Conservation (phyloP, 2,329 filamentous ascomycete species). For the Penicillium decumbens region DNA sequence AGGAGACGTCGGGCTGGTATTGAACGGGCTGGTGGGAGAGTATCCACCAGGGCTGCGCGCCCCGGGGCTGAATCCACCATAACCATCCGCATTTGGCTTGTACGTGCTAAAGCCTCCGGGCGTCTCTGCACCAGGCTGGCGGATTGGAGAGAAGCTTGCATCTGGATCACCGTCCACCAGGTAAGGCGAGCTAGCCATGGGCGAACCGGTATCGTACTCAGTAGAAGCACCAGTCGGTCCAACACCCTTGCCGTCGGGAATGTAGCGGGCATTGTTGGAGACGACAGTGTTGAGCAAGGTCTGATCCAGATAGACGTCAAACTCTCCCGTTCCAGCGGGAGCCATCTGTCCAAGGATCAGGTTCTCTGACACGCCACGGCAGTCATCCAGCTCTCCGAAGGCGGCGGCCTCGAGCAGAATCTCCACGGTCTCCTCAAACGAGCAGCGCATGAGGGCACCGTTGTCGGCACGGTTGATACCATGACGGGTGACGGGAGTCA, state of each 20-base stretch:
- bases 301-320: constrained; percentile 88
- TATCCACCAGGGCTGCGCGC: constrained; percentile 59
- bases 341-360: constrained; percentile 97
- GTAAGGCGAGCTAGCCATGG: constrained; percentile 57
- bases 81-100: constrained; percentile 60
- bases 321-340: constrained; percentile 93
- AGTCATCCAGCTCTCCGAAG: constrained; percentile 93
- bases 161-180: constrained; percentile 61
- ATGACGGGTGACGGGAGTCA: constrained; percentile 95
- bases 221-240: constrained; percentile 78
- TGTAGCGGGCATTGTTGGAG: constrained; percentile 79
- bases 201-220: constrained; percentile 75
- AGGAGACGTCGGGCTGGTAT: constrained; percentile 65
- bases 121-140: constrained; percentile 60
- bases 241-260: constrained; percentile 68
- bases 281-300: constrained; percentile 95
- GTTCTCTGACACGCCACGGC: constrained; percentile 96
- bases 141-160: constrained; percentile 67
- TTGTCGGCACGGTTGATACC: constrained; percentile 98
- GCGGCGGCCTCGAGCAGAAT: constrained; percentile 94
- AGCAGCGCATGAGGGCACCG: constrained; percentile 97
- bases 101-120: constrained; percentile 60
- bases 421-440: constrained; percentile 98
- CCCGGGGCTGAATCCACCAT: constrained; percentile 60
- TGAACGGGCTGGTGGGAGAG: constrained; percentile 71